Evolutionary conservation across 179 eudicot species (phyloP), one percentile per base, ranked within the genome.

Genomic region (Patellifolia procumbens): DNA sequence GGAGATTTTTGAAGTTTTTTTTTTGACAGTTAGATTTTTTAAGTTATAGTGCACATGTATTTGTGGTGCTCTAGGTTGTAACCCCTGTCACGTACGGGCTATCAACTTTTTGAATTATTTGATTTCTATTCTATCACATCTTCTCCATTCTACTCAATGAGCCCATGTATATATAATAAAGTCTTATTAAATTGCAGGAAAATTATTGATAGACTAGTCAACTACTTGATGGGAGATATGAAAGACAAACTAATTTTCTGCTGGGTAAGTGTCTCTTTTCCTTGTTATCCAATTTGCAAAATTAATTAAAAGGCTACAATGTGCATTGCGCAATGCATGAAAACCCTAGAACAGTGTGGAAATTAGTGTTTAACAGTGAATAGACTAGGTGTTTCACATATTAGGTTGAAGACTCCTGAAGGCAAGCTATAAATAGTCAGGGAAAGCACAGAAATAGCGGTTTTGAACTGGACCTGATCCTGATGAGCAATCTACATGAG

Each of bases 201-300:
- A 81, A 79, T 88, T 80, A 83, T 92, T 63, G 94, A 89, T 66
- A 84, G 86, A 74, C 81, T 92, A 76, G 85, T 92, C 79, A 87
- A 86, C 59, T 91, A 89, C 86, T 87, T 94, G 83, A 69, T 92
- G 79, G 97, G 97, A 79, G 94, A 89, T 81, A 74, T 85, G 89
- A 89, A 87, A 77, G 75, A 85, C 73, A 82, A 81, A 78, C 76
- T 94, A 82, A 72, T 87, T 26, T 91, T 94, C 85, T 86, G 90
- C 84, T 94, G 98, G 98, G 98, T 94, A 81, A 79, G 92, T 61
- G 55, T 58, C 20, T 46, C 16, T 76, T 73, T 66, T 56, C 22
- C 53, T 73, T 48, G 28, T 70, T 15, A 12, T 37, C 22, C 43
- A 39, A 39, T 39, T 39, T 39, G 43, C 42, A 37, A 37, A 6